Percentiles rank a stretch among this genome's conserved stretches.
These are phyloP conservation scores for Lentinula lateritia DNA, from an alignment of 768 basidiomycete species.

Conservation along the genomic window DNA sequence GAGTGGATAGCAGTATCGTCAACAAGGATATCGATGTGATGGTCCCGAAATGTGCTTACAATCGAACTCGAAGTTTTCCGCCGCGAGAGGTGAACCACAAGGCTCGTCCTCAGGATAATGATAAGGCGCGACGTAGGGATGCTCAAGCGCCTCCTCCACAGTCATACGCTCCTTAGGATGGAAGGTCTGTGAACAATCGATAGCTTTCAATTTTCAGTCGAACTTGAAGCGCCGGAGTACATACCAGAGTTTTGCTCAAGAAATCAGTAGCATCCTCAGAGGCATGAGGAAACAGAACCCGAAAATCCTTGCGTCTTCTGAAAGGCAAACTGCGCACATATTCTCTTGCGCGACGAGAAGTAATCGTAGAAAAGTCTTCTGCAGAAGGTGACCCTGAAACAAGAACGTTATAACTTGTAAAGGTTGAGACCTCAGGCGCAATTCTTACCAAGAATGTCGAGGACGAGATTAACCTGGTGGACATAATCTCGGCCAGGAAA, in stretches of 20 bases:
- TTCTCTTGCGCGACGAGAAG: slow-evolving; percentile 84
- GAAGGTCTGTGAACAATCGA: slow-evolving; percentile 59
- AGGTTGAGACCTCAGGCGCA: background rate
- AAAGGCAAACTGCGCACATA: slow-evolving; percentile 95
- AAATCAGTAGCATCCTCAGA: slow-evolving; percentile 67
- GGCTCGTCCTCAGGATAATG: slow-evolving; percentile 98
- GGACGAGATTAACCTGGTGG: slow-evolving; percentile 91
- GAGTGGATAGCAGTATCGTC: background rate
- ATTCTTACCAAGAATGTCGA: slow-evolving; percentile 78
- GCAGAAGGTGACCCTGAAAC: slow-evolving; percentile 70
- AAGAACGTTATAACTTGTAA: background rate
- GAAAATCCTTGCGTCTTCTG: slow-evolving; percentile 80
- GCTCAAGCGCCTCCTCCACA: slow-evolving; percentile 87
- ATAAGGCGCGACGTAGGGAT: slow-evolving; percentile 90
- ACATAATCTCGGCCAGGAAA: slow-evolving; percentile 98
- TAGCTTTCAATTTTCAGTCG: background rate
- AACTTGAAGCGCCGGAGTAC: slow-evolving; percentile 11
- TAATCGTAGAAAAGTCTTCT: slow-evolving; percentile 97
- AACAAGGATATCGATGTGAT: background rate
- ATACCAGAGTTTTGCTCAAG: slow-evolving; percentile 74
- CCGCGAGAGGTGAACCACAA: slow-evolving; percentile 85
- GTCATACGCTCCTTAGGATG: slow-evolving; percentile 96
- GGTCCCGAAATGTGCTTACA: slow-evolving; percentile 39
- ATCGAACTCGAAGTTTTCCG: slow-evolving; percentile 97
- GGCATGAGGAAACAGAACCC: slow-evolving; percentile 85